A percentile compares a stretch with the other conserved stretches of the same genome.
Evolutionary conservation across 345 rosid species (phyloP).

Genomic region (Barbarea vulgaris): DNA sequence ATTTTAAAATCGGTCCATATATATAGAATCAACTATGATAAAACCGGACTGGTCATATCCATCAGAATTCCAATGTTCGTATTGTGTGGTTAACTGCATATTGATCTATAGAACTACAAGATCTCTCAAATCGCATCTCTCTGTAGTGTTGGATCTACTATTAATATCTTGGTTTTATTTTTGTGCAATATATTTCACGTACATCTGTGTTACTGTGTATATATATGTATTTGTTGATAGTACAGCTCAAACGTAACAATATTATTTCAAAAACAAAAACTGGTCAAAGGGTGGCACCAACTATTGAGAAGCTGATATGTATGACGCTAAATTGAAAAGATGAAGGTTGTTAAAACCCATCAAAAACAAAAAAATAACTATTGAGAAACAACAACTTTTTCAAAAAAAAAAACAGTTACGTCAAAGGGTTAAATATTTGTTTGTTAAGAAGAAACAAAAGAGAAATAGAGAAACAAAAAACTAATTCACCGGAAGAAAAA

Average conservation of each 20-base stretch:
- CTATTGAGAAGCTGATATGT: background rate
- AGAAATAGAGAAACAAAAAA: conserved; percentile 1
- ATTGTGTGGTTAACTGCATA: background rate
- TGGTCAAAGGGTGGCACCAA: conserved; percentile 12
- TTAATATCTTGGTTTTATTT: background rate
- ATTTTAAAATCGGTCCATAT: background rate
- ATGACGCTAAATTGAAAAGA: no score
- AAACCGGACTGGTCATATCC: background rate
- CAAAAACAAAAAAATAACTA: background rate
- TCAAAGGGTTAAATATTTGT: background rate
- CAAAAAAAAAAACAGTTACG: conserved; percentile 16
- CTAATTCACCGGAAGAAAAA: background rate
- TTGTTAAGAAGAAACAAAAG: background rate
- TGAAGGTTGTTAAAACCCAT: background rate
- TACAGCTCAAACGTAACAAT: conserved; percentile 17
- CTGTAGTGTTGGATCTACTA: conserved; percentile 4
- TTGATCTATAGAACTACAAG: background rate
- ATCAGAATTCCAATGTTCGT: background rate
- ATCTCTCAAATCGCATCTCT: background rate
- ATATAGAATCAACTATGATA: background rate
- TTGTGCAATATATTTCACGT: no score
- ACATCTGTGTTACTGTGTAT: no score
- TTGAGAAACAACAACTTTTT: background rate
- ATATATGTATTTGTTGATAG: background rate
- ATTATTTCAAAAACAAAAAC: conserved; percentile 3